These are phyloP conservation scores for Furcasterigmium furcatum DNA, from an alignment of 2,329 filamentous ascomycete genomes.

Conservation along the genomic window DNA sequence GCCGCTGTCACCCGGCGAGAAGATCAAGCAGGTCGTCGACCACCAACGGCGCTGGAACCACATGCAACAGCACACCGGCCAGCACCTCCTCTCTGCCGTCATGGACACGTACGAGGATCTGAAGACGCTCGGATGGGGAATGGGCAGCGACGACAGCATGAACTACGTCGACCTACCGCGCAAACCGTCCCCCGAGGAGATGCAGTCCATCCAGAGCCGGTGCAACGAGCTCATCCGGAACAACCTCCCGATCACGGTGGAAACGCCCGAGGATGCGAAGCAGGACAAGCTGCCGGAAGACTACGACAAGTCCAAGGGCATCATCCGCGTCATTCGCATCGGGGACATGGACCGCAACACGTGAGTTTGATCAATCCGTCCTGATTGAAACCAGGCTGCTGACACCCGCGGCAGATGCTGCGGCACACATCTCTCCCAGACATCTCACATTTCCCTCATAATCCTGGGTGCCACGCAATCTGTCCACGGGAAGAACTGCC, in stretches of 20 bases:
- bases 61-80: conserved; percentile 28
- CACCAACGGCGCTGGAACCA: conserved; percentile 26
- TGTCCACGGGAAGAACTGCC: conserved; percentile 25
- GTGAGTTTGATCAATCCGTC: conserved; percentile 9
- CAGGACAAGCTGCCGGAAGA: conserved; percentile 19
- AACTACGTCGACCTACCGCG: conserved; percentile 26
- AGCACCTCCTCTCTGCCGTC: conserved; percentile 25
- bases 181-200: conserved; percentile 18
- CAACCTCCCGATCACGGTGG: conserved; percentile 17
- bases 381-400: neutral
- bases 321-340: conserved; percentile 22
- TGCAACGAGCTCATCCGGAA: conserved; percentile 21
- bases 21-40: conserved; percentile 21
- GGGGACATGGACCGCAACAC: conserved; percentile 24
- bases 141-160: conserved; percentile 20
- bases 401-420: conserved; percentile 16
- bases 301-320: conserved; percentile 23
- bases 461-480: conserved; percentile 21
- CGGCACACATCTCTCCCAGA: conserved; percentile 24
- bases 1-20: conserved; percentile 12
- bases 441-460: conserved; percentile 24
- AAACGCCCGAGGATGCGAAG: conserved; percentile 18
- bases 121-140: conserved; percentile 24
- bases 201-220: conserved; percentile 17
- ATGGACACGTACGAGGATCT: conserved; percentile 20